Evolutionary conservation across 2,329 filamentous ascomycete genomes (phyloP).

Genomic region (Purpureocillium lavendulum): DNA sequence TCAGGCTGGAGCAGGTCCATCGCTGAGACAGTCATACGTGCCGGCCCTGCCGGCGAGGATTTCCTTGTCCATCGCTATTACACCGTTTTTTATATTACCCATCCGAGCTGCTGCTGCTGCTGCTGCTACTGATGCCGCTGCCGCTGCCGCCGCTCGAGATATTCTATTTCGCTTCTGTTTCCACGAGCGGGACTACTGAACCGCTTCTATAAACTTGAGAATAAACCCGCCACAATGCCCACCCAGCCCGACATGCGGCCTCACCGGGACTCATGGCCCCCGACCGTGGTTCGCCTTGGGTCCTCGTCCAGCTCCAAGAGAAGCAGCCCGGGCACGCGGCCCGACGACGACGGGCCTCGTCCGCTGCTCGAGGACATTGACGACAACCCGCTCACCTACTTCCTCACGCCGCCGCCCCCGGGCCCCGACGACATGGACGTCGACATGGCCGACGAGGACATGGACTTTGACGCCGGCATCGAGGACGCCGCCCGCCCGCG

Average conservation of each 20-base stretch:
- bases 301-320: conserved; percentile 25
- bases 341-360: too few species aligned
- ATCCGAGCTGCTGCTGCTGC: too few species aligned
- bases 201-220: too few species aligned
- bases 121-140: too few species aligned
- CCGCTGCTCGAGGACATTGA: too few species aligned
- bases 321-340: conserved; percentile 11
- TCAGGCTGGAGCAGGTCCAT: conserved; percentile 2
- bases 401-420: conserved; percentile 17
- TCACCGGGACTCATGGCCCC: conserved; percentile 41
- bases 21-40: conserved; percentile 3
- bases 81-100: not conserved
- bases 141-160: too few species aligned
- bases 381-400: too few species aligned
- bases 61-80: not conserved
- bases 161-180: too few species aligned
- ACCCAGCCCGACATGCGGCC: conserved; percentile 20
- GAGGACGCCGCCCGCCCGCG: conserved; percentile 37
- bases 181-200: too few species aligned
- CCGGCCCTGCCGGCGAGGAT: conserved; percentile 4
- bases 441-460: conserved; percentile 32
- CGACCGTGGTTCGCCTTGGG: conserved; percentile 39
- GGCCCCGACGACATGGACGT: conserved; percentile 40
- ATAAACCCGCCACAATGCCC: conserved; percentile 20
- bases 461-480: conserved; percentile 51